Base-by-base conservation (phyloP, 2,329 filamentous ascomycete genomes). In the Penicillium verrucosum region DNA sequence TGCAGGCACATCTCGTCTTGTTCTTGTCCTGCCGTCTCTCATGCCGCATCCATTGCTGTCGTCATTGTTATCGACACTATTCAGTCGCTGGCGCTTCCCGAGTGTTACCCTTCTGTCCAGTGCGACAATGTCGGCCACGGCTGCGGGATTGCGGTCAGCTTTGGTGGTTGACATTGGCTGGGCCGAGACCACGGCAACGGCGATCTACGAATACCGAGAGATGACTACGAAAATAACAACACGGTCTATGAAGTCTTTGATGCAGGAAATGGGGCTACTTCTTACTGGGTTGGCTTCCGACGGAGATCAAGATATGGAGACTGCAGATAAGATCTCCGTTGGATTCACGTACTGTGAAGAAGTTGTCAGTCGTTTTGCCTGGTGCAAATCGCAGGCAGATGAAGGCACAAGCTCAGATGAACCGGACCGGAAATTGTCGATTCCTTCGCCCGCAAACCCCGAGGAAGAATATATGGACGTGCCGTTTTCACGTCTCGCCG, bases 151-250 rank as follows among this genome's bases (percentile, higher is more conserved):
- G 40, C 86, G 94, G 14, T 90, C 90, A n/a, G 91, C 88, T 1
- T 74, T 99, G 41, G 85, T 97, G 0, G 81, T 99, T 37, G 92
- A 99, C 68, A 82, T 99, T 58, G 94, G 93, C 42, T 99, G 94
- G 94, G 82, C 86, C 41, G 94, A 97, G 73, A 96, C 92, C 0
- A 83, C 88, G 0, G 84, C 95, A 23, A 96, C 91, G 0, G 89
- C 87, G 6, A 82, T 97, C 7, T 97, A 92, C 69, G 94, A 99
- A 75, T 96, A 92, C 71, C 87, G 90, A 52, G 92, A 96, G 71
- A 85, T 96, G 1, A 80, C 82, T 16, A 85, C 85, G 52, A 84
- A 81, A 55, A 82, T 90, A 52, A 93, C 85, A 38, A 80, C 90
- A 14, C 82, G 94, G 62, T 92, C 85, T 34, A 91, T 88, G 57